A percentile compares a stretch with the other conserved stretches of the same genome.
These are phyloP conservation scores for Davidsoniella eucalypti DNA, from an alignment of 2,329 filamentous ascomycete species.

Conservation along the genomic window DNA sequence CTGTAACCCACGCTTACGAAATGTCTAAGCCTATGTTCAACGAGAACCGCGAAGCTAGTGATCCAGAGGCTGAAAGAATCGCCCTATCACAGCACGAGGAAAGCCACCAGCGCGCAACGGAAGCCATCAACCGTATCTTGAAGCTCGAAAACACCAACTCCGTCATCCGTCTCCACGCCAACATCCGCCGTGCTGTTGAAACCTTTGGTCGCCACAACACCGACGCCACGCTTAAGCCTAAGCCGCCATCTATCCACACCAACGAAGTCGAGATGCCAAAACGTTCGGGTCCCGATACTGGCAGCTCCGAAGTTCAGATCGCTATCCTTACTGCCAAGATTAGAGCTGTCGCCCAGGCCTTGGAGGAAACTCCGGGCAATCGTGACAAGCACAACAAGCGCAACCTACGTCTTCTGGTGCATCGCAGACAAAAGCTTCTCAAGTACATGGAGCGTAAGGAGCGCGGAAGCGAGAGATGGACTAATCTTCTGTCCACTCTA, in stretches of 20 bases:
- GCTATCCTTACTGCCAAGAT: constrained; percentile 94
- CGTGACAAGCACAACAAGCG: constrained; percentile 92
- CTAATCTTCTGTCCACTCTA: constrained; percentile 65
- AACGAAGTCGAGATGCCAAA: constrained; percentile 24
- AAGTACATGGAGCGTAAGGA: constrained; percentile 80
- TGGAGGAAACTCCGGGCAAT: constrained; percentile 50
- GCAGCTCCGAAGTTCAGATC: constrained; percentile 93
- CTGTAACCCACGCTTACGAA: constrained; percentile 49
- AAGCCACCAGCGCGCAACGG: constrained; percentile 49
- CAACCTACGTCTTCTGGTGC: constrained; percentile 70
- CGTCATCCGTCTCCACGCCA: constrained; percentile 64
- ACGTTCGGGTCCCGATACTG: constrained; percentile 80
- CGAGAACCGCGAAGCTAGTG: constrained; percentile 18
- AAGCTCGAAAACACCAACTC: constrained; percentile 60
- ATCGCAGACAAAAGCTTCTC: constrained; percentile 76
- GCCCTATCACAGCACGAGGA: constrained; percentile 30
- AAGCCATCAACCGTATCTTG: constrained; percentile 67
- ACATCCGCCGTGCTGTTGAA: constrained; percentile 69
- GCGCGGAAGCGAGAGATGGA: constrained; percentile 78
- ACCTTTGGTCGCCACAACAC: constrained; percentile 86
- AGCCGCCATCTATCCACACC: constrained; percentile 31
- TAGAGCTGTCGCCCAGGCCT: constrained; percentile 54
- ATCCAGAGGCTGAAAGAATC: constrained; percentile 17
- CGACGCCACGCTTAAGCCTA: constrained; percentile 50
- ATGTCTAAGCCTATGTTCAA: constrained; percentile 44